These are phyloP conservation scores for Epichloe uncinata DNA, from an alignment of 2,329 filamentous ascomycete genomes.

Conservation along the genomic window DNA sequence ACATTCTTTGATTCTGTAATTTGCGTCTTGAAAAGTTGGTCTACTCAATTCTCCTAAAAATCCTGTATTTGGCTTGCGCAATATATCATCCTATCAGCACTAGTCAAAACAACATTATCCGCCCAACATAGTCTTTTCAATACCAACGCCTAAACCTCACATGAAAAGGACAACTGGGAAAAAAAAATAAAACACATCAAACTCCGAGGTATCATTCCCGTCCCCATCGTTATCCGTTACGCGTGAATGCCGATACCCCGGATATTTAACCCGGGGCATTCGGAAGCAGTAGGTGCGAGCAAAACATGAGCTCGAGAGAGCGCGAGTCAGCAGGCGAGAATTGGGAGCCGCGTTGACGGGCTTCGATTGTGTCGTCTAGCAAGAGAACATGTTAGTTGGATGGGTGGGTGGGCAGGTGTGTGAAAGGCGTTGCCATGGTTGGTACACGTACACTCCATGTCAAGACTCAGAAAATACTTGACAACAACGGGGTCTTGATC, in stretches of 20 bases:
- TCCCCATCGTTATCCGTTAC: conserved; percentile 19
- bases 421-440: neutral
- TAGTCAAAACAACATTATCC: too few species aligned
- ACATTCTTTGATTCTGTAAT: too few species aligned
- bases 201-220: conserved; percentile 14
- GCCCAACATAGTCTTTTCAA: neutral
- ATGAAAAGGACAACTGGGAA: neutral
- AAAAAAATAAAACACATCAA: neutral
- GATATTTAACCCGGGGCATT: conserved; percentile 10
- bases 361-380: conserved; percentile 21
- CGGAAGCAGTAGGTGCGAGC: conserved; percentile 32
- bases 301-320: conserved; percentile 37
- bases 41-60: too few species aligned
- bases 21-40: too few species aligned
- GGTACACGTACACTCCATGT: conserved; percentile 44
- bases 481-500: conserved; percentile 32
- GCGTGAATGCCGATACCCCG: neutral
- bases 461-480: conserved; percentile 41
- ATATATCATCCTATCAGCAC: too few species aligned
- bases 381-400: neutral
- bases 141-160: neutral
- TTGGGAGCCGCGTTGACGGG: conserved; percentile 36
- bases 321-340: conserved; percentile 37
- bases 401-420: too few species aligned
- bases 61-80: too few species aligned